Base-by-base conservation (phyloP, 1,284 basidiomycete genomes). In the Prillingera fragicola region DNA sequence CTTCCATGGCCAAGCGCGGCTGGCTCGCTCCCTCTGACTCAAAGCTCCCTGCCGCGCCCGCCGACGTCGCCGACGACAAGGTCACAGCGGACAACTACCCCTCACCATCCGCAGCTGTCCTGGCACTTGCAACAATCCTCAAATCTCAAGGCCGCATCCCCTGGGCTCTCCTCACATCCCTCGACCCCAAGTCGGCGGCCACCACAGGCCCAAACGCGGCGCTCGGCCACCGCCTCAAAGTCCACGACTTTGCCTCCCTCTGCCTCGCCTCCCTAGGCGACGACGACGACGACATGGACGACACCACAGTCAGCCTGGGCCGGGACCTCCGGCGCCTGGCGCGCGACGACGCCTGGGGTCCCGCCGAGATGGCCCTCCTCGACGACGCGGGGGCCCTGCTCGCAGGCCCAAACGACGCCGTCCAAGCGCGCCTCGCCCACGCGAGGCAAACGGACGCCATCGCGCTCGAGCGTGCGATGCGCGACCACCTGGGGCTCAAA, bases 1-100 rank as follows among this genome's bases (percentile, higher is more conserved):
- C 24, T 0, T 41, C 28, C 12, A 55, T 67, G 50, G 39, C 18
- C 2, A 32, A 38, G n/a, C 48, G 59, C 13, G 45, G 48, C 2
- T 50, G 42, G 41, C 23, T 55, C 17, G 13, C 31, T 4, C 25
- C 25, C 4, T 5, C 37, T 2, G 9, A 8, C 33, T 14, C 9
- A 8, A 23, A 4, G 6, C 31, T 14, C n/a, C 15, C 8, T 8
- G 22, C 24, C n/a, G 25, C 21, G 34, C 15, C 17, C 13, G 35
- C 26, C 21, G 34, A 39, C 19, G 26, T n/a, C 22, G 13, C 22
- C 13, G 17, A 31, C 9, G 32, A 34, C n/a, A 8, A n/a, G 23
- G 19, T 42, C 15, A 47, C 23, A n/a, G 23, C 14, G 29, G n/a
- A 27, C 22, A 26, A 24, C 29, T 31, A 17, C 13, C 23, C 17